These are phyloP conservation scores for Eucalyptus dawsonii DNA, from an alignment of 345 rosid species.

Conservation along the genomic window DNA sequence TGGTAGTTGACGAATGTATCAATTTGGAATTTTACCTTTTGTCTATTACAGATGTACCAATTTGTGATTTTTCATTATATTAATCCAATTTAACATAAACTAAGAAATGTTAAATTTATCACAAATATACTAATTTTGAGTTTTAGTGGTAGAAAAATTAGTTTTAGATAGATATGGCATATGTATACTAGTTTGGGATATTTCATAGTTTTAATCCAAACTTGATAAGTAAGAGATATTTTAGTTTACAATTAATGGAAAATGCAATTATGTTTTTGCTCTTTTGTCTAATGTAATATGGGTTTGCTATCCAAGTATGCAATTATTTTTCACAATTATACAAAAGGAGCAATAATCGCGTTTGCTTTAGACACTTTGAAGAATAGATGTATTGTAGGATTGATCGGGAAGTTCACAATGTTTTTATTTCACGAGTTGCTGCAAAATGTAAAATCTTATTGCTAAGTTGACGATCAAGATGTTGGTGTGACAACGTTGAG, in stretches of 20 bases:
- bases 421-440: neutral
- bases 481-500: neutral
- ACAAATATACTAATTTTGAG: too few species aligned
- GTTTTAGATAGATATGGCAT: too few species aligned
- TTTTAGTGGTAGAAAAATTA: too few species aligned
- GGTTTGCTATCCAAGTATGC: neutral
- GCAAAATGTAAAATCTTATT: neutral
- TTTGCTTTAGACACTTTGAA: neutral
- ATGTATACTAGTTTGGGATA: too few species aligned
- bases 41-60: fast-evolving
- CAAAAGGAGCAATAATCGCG: neutral
- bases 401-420: neutral
- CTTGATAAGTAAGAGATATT: neutral
- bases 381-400: neutral
- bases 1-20: fast-evolving
- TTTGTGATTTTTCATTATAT: fast-evolving
- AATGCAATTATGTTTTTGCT: neutral
- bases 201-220: too few species aligned
- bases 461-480: neutral
- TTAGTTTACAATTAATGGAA: neutral
- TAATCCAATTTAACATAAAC: fast-evolving
- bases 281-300: neutral
- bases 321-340: neutral
- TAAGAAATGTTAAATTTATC: too few species aligned
- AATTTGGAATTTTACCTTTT: too few species aligned